Conservation (phyloP, 768 basidiomycete species). For the Psilocybe sp. region DNA sequence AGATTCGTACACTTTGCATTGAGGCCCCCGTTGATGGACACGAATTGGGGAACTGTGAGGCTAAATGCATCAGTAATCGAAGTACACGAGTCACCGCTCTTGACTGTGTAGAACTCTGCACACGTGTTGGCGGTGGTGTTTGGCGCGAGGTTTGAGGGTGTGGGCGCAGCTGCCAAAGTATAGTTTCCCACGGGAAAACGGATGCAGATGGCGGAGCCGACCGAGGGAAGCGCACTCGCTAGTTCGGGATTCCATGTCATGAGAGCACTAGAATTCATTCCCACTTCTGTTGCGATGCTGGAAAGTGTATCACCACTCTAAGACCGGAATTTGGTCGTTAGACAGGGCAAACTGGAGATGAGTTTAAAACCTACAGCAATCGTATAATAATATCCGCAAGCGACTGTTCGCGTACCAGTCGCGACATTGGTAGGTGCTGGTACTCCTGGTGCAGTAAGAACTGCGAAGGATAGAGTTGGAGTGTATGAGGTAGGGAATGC, state of each 20-base stretch:
- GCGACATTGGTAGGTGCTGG: constrained; percentile 10
- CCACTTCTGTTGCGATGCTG: constrained; percentile 9
- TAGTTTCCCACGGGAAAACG: constrained; percentile 21
- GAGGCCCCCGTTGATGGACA: constrained; percentile 2
- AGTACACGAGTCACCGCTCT: constrained; percentile 1
- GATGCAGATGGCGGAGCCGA: constrained; percentile 16
- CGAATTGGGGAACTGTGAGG: constrained; percentile 4
- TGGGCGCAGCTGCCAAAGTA: constrained; percentile 11
- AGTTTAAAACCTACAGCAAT: not conserved
- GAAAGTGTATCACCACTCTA: constrained; percentile 16
- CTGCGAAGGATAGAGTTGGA: no score
- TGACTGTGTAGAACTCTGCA: constrained; percentile 5
- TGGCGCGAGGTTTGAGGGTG: constrained; percentile 15
- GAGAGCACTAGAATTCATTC: constrained; percentile 11
- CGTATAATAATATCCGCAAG: constrained; percentile 17
- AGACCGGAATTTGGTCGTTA: not conserved
- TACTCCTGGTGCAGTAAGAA: no score
- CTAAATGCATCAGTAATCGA: not conserved
- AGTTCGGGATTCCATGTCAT: constrained; percentile 19
- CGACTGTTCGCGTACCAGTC: constrained; percentile 16
- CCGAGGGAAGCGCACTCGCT: constrained; percentile 7
- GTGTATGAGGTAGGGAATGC: not conserved
- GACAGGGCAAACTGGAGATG: no score
- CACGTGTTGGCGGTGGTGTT: constrained; percentile 9
- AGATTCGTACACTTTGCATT: constrained; percentile 14